Evolutionary conservation across 1,284 basidiomycete genomes (phyloP).

Genomic region (Ganoderma leucocontextum): DNA sequence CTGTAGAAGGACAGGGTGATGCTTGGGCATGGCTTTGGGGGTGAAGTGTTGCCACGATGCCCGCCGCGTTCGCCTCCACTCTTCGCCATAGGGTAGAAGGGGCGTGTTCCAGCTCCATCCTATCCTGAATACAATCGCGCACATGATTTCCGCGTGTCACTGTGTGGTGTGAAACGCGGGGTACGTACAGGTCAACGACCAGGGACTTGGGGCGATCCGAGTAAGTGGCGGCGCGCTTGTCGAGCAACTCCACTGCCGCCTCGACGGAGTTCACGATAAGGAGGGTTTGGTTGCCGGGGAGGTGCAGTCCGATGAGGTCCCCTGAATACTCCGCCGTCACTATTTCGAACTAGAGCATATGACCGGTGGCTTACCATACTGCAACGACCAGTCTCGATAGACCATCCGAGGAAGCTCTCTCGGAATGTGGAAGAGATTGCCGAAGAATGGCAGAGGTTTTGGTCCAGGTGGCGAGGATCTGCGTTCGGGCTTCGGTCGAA

Average conservation of each 20-base stretch:
- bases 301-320: constrained; percentile 14
- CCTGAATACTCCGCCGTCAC: neutral
- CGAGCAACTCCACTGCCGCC: constrained; percentile 18
- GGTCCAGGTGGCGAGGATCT: constrained; percentile 16
- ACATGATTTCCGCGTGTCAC: neutral
- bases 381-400: constrained; percentile 16
- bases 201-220: constrained; percentile 22
- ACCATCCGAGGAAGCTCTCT: constrained; percentile 15
- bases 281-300: constrained; percentile 15
- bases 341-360: no score
- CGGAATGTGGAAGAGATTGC: constrained; percentile 19
- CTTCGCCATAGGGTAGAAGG: constrained; percentile 19
- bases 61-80: constrained; percentile 21
- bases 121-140: neutral
- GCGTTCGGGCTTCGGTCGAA: neutral
- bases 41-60: constrained; percentile 19
- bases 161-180: neutral
- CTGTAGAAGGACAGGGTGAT: constrained; percentile 13
- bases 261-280: constrained; percentile 18
- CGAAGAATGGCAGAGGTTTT: constrained; percentile 15
- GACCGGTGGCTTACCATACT: constrained; percentile 15
- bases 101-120: constrained; percentile 26
- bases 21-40: constrained; percentile 14
- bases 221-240: constrained; percentile 21
- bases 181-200: constrained; percentile 15